phyloP scores from a whole-genome alignment of 2,329 filamentous ascomycete genomes.

The Fusarium humuli region DNA sequence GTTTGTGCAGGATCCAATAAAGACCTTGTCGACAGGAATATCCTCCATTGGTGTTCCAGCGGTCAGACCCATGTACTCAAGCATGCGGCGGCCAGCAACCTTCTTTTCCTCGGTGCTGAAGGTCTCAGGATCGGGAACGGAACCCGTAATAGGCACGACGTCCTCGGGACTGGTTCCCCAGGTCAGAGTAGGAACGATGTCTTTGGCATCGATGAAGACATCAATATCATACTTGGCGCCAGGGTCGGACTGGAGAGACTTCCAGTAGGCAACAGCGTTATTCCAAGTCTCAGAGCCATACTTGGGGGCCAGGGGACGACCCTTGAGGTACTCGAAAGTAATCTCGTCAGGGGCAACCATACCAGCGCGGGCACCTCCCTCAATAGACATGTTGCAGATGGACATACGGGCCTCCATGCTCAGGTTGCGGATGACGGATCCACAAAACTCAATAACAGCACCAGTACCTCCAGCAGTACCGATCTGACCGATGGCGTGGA shows the following conservation, averaged over 20 bases:
- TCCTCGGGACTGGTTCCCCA: conserved; percentile 99
- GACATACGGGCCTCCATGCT: conserved; percentile 99
- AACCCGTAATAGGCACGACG: conserved; percentile 91
- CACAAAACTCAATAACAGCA: conserved; percentile 96
- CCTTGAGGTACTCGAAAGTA: conserved; percentile 96
- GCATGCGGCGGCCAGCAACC: conserved; percentile 79
- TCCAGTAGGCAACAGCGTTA: conserved; percentile 89
- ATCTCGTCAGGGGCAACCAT: conserved; percentile 96
- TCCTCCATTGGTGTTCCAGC: conserved; percentile 91
- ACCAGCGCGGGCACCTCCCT: conserved; percentile 92
- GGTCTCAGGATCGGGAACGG: conserved; percentile 90
- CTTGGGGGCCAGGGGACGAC: conserved; percentile 87
- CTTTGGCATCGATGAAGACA: conserved; percentile 89
- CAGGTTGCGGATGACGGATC: conserved; percentile 87
- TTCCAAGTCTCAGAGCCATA: conserved; percentile 89
- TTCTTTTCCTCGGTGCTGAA: conserved; percentile 86
- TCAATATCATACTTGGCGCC: conserved; percentile 91
- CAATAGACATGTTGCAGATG: conserved; percentile 99
- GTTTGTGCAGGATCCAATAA: conserved; percentile 98
- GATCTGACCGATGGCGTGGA: conserved; percentile 92
- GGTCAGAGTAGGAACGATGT: conserved; percentile 91
- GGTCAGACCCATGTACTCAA: conserved; percentile 96
- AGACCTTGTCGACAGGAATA: conserved; percentile 93
- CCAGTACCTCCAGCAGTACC: conserved; percentile 96
- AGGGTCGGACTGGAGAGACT: conserved; percentile 83